Conservation (phyloP, 1,284 basidiomycete genomes). For the Rhodotorula sp. region DNA sequence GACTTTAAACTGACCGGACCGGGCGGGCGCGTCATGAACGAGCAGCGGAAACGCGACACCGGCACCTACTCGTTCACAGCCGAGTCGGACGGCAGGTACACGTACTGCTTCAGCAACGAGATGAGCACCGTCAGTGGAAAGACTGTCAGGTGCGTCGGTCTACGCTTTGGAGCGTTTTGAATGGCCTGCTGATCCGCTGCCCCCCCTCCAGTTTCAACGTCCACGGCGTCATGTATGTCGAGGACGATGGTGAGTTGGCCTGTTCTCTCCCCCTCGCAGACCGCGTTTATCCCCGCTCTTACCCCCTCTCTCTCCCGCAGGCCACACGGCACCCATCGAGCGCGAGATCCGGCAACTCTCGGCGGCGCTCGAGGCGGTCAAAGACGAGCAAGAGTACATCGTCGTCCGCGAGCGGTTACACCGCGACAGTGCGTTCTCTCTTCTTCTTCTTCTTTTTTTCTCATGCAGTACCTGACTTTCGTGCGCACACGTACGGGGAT, state of each 20-base stretch:
- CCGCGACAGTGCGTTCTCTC: slow-evolving; percentile 65
- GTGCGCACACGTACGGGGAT: not conserved
- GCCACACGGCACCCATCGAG: slow-evolving; percentile 83
- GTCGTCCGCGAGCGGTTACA: slow-evolving; percentile 90
- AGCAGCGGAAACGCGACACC: slow-evolving; percentile 82
- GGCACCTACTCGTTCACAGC: slow-evolving; percentile 87
- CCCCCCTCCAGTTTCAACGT: slow-evolving; percentile 81
- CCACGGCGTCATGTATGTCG: slow-evolving; percentile 91
- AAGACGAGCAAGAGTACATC: slow-evolving; percentile 99
- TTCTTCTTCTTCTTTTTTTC: not conserved
- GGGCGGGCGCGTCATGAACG: slow-evolving; percentile 64
- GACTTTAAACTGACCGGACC: slow-evolving; percentile 91
- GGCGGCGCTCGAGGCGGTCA: slow-evolving; percentile 80
- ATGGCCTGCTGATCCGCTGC: not conserved
- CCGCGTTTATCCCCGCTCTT: not conserved
- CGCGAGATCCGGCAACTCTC: slow-evolving; percentile 89
- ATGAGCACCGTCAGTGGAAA: slow-evolving; percentile 95
- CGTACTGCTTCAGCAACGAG: slow-evolving; percentile 98
- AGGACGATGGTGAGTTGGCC: slow-evolving; percentile 67
- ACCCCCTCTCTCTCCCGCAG: slow-evolving; percentile 33
- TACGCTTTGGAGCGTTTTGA: not conserved
- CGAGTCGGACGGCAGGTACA: slow-evolving; percentile 78
- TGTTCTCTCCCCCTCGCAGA: not conserved
- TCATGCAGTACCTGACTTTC: no score
- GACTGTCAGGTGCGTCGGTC: slow-evolving; percentile 70